Percentiles rank a stretch among this genome's conserved stretches.
Conservation (phyloP, 1,284 basidiomycete species). For the Fomitopsis schrenkii region DNA sequence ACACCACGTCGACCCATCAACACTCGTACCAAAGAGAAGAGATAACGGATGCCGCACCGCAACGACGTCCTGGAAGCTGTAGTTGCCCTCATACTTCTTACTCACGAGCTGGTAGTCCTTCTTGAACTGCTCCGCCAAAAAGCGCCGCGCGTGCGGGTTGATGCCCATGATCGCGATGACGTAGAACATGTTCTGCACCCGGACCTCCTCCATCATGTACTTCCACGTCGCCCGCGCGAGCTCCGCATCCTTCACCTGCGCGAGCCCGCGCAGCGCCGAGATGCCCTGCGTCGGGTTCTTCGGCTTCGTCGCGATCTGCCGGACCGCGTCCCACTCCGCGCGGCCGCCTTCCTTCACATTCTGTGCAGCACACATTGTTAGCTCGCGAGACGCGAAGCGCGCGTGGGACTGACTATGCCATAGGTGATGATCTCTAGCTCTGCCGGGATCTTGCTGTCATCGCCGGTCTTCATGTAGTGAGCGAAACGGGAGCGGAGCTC, state of each 20-base stretch:
- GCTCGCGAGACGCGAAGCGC: conserved; percentile 12
- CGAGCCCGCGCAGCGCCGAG: conserved; percentile 62
- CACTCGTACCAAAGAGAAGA: neutral
- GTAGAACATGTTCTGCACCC: conserved; percentile 65
- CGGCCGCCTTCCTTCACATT: conserved; percentile 43
- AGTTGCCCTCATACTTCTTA: conserved; percentile 71
- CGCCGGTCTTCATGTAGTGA: conserved; percentile 66
- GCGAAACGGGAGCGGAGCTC: conserved; percentile 78
- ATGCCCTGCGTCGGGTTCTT: conserved; percentile 69
- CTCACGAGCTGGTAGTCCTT: conserved; percentile 62
- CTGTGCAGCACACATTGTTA: conserved; percentile 41
- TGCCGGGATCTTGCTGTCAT: conserved; percentile 78
- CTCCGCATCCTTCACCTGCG: conserved; percentile 38
- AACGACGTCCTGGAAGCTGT: conserved; percentile 48
- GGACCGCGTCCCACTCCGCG: conserved; percentile 75
- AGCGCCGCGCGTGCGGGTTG: conserved; percentile 42
- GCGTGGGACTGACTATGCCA: conserved; percentile 36
- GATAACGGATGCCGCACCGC: conserved; percentile 33
- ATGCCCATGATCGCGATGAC: conserved; percentile 41
- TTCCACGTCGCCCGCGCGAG: conserved; percentile 57
- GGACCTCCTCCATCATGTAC: conserved; percentile 49
- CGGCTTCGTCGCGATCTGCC: conserved; percentile 69
- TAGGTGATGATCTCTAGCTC: conserved; percentile 64
- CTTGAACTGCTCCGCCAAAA: conserved; percentile 44
- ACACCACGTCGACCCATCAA: neutral